Base-by-base conservation (phyloP, 805 yeast species). In the Tetrapisispora arboricola region DNA sequence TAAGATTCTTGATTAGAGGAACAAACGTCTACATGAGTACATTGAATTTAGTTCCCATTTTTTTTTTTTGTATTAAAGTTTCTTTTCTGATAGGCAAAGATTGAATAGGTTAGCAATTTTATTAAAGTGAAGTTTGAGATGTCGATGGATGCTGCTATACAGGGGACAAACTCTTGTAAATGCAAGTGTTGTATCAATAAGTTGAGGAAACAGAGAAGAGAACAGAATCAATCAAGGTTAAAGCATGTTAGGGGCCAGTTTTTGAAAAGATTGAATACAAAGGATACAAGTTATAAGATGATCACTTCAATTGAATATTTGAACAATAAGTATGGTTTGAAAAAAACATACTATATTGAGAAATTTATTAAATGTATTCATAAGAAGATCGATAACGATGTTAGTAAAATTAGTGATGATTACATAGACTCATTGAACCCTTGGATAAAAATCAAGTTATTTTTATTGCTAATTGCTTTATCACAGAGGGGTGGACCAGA, bases 401-500 rank as follows among this genome's bases (percentile, higher is more conserved):
- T 58, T 4, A 47, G 48, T 19, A 50, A 43, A 26, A 55, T 58
- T 18, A 43, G 40, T 25, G 60, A 58, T 19, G 40, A 44, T 4
- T 53, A 48, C 22, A 46, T 50, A 8, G 49, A 49, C 3, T 41
- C 46, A 11, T 40, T 57, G 28, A 49, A 40, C 26, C 58, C 61
- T 1, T 54, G 58, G 62, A 49, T 50, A 11, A 61, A 56, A 42
- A 45, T 55, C 10, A 61, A 55, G 41, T 47, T 54, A 15, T 61
- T 57, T 36, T 45, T 55, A n/a, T 44, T 57, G 36, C 44, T 57
- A 32, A 63, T 54, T 8, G 56, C 58, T 1, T 46, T 55, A 19
- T 56, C 58, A 12, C 62, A 58, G 41, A 49, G 58, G 44, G 64
- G 65, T 36, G 65, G 65, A 0, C 62, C 65, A 6, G 64, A 60